Evolutionary conservation across 805 yeast species (phyloP), one percentile per base, ranked within the genome.

Genomic region (Brettanomyces anomalus): DNA sequence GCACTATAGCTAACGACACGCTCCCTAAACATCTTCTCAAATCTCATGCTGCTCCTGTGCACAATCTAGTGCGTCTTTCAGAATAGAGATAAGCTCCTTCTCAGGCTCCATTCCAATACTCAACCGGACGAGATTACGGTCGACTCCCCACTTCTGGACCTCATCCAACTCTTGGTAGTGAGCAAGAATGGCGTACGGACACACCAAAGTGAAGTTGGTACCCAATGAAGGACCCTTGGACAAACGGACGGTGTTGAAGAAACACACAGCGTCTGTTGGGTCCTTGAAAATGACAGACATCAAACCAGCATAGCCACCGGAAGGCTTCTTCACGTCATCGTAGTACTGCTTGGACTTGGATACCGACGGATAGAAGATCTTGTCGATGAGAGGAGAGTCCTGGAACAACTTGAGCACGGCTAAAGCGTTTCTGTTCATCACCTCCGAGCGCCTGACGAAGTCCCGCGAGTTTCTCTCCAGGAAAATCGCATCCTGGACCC

Each of bases 401-500:
- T 63, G 48, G 45, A 85, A 70, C 39, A 81, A 62, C 11, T 74
- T 69, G 37, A 84, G 70, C 13, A 78, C 76, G 19, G 68, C 67
- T 40, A 66, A 62, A 4, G 88, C 67, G 40, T 76, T 84, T 24
- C 61, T 58, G 58, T 84, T 80, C 47, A 80, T 72, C 61, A 64
- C 68, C 36, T 56, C 48, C 3, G 77, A 81, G 54, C 97, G 71
- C 18, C 65, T 65, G 28, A 74, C 78, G 57, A 86, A 89, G 62
- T 93, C 97, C 47, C 97, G 76, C 4, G 96, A 86, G 67, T 93
- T 93, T 57, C 96, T 73, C 62, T 93, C 98, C 55, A 93, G 64
- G 56, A 82, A 81, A 43, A 93, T 77, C 1, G 96, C 96, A 64
- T 93, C 98, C 63, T 90, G 96, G 28, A 81, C 85, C 97, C 97